phyloP scores from a whole-genome alignment of 225 moss, liverwort and hornwort genomes.

The Physcomitrellopsis africana region DNA sequence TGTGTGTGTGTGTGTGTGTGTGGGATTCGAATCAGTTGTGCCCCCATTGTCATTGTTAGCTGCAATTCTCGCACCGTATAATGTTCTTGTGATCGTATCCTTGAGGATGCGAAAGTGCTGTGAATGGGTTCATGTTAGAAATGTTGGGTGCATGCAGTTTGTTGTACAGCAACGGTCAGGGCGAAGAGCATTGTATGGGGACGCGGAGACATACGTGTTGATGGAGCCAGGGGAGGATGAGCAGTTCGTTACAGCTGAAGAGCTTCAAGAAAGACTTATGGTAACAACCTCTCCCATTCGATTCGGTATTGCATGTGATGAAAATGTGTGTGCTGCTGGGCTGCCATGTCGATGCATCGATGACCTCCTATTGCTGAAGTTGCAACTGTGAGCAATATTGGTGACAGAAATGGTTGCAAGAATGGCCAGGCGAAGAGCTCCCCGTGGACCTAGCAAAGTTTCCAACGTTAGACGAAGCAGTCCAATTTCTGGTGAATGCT shows the following conservation, averaged over 20 bases:
- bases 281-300: conserved; percentile 22
- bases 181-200: conserved; percentile 71
- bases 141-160: conserved; percentile 43
- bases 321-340: background rate
- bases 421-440: conserved; percentile 75
- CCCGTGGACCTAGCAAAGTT: conserved; percentile 73
- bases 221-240: conserved; percentile 97
- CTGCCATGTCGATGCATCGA: background rate
- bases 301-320: background rate
- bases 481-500: conserved; percentile 66
- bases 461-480: conserved; percentile 71
- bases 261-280: conserved; percentile 79
- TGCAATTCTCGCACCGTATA: background rate
- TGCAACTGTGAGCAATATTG: conserved; percentile 1
- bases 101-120: too few relatives aligned
- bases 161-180: conserved; percentile 47
- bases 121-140: background rate
- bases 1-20: background rate
- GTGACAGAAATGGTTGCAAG: conserved; percentile 69
- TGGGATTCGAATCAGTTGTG: conserved; percentile 8
- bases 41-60: background rate
- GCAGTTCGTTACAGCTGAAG: conserved; percentile 76
- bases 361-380: conserved; percentile 15
- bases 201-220: conserved; percentile 70
- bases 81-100: background rate